phyloP scores from a whole-genome alignment of 192 early-diverging fungal species.

The Coemansia sp. region DNA sequence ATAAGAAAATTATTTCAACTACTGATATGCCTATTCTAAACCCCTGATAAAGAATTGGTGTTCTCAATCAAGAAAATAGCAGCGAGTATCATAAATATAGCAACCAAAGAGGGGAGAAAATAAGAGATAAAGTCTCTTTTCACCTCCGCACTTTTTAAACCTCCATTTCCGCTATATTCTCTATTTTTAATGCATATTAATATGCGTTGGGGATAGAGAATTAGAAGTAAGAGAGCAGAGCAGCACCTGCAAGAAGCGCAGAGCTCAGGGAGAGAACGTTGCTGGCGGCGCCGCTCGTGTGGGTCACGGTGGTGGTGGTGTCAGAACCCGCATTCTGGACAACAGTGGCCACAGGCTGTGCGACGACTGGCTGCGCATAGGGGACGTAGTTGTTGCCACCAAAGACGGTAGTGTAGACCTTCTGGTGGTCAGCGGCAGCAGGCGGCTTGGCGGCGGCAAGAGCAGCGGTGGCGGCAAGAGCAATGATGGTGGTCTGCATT shows the following conservation, averaged over 20 bases:
- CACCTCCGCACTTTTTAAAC: neutral
- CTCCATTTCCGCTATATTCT: neutral
- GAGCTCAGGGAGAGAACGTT: constrained; percentile 36
- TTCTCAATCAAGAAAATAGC: neutral
- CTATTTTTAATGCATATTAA: neutral
- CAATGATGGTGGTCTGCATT: constrained; percentile 38
- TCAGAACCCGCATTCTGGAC: constrained; percentile 40
- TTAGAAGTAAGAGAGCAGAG: constrained; percentile 30
- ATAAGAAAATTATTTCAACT: neutral
- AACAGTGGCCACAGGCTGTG: constrained; percentile 26
- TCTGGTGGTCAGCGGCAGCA: constrained; percentile 28
- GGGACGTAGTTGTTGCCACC: constrained; percentile 12
- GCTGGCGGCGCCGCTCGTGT: constrained; percentile 38
- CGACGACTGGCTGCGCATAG: constrained; percentile 22
- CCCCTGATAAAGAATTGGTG: neutral
- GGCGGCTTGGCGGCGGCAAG: constrained; percentile 24
- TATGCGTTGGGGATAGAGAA: neutral
- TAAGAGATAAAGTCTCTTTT: neutral
- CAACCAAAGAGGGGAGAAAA: too few relatives aligned
- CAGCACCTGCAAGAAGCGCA: constrained; percentile 25
- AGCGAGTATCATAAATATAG: neutral
- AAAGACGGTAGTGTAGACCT: constrained; percentile 33
- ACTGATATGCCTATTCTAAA: neutral
- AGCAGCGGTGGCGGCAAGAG: constrained; percentile 28
- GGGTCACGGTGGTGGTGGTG: constrained; percentile 43